phyloP scores from a whole-genome alignment of 2,329 filamentous ascomycete genomes.

The Fusarium sp. region DNA sequence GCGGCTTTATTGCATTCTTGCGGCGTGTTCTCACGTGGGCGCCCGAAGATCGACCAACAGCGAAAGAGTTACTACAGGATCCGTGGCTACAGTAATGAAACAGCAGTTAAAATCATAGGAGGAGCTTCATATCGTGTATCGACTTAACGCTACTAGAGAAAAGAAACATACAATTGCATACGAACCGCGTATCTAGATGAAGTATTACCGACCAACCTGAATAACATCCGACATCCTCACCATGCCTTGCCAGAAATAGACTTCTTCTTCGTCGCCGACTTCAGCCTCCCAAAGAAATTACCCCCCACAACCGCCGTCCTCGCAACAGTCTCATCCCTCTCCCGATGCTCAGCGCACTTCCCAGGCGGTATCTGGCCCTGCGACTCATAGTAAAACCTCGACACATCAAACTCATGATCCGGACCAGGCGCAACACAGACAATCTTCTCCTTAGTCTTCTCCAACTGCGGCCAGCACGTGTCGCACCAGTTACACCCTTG shows the following conservation, averaged over 20 bases:
- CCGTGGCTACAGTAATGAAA: constrained; percentile 36
- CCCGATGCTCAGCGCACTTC: constrained; percentile 39
- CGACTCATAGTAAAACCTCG: constrained; percentile 54
- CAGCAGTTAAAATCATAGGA: background rate
- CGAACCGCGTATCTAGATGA: background rate
- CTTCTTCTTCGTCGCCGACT: constrained; percentile 28
- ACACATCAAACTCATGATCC: constrained; percentile 52
- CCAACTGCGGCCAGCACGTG: constrained; percentile 52
- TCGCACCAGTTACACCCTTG: constrained; percentile 52
- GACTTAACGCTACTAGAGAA: too few relatives aligned
- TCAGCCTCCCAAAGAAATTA: constrained; percentile 25
- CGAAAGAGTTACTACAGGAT: constrained; percentile 43
- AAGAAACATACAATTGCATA: background rate
- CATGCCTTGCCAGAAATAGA: constrained; percentile 26
- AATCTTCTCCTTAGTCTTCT: constrained; percentile 35
- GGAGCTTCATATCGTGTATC: background rate
- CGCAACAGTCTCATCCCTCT: constrained; percentile 13
- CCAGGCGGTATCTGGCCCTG: constrained; percentile 48
- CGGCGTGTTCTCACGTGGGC: constrained; percentile 44
- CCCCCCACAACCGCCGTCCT: constrained; percentile 22
- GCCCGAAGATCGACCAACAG: constrained; percentile 41
- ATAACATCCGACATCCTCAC: background rate
- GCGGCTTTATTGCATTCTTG: constrained; percentile 41
- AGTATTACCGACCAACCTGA: background rate
- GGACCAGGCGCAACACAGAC: constrained; percentile 45